Conservation (phyloP, 352 stramenopile species). For the Halophytophthora batemanensis region DNA sequence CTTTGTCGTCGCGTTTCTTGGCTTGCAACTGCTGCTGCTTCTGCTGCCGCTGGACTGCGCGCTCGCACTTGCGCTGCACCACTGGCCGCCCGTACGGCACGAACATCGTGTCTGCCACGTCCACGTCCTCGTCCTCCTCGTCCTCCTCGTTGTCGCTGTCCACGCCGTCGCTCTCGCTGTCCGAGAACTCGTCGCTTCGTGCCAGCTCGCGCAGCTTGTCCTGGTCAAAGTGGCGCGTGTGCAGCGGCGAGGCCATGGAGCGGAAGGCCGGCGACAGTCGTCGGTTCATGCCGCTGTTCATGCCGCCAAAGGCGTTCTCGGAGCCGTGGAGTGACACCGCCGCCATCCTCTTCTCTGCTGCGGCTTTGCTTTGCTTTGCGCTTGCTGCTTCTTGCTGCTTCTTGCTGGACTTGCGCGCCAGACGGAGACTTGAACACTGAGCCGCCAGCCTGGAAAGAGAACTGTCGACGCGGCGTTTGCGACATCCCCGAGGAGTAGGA, state of each 20-base stretch:
- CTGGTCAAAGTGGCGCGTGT: conserved; percentile 47
- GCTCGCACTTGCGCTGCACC: conserved; percentile 23
- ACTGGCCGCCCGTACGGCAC: conserved; percentile 44
- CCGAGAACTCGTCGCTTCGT: conserved; percentile 77
- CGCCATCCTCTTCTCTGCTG: conserved; percentile 36
- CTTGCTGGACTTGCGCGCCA: too few relatives aligned
- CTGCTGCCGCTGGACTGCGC: conserved; percentile 14
- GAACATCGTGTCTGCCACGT: conserved; percentile 50
- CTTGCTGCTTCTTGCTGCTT: too few relatives aligned
- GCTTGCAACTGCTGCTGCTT: conserved; percentile 23
- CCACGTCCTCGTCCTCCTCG: conserved; percentile 25
- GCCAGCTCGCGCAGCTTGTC: conserved; percentile 69
- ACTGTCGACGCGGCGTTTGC: too few relatives aligned
- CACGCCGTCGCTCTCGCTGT: conserved; percentile 76
- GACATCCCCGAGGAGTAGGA: too few relatives aligned
- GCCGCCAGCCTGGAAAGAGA: too few relatives aligned
- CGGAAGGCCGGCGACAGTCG: conserved; percentile 60
- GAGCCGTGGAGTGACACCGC: conserved; percentile 56
- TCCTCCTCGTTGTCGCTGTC: conserved; percentile 52
- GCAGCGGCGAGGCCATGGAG: conserved; percentile 40
- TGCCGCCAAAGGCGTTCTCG: conserved; percentile 44
- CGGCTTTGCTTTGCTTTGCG: too few relatives aligned
- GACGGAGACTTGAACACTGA: too few relatives aligned
- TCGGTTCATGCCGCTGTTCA: conserved; percentile 28
- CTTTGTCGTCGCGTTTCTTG: conserved; percentile 28